Evolutionary conservation across 352 stramenopile genomes (phyloP).

Genomic region (Phytopythium oedochilum): DNA sequence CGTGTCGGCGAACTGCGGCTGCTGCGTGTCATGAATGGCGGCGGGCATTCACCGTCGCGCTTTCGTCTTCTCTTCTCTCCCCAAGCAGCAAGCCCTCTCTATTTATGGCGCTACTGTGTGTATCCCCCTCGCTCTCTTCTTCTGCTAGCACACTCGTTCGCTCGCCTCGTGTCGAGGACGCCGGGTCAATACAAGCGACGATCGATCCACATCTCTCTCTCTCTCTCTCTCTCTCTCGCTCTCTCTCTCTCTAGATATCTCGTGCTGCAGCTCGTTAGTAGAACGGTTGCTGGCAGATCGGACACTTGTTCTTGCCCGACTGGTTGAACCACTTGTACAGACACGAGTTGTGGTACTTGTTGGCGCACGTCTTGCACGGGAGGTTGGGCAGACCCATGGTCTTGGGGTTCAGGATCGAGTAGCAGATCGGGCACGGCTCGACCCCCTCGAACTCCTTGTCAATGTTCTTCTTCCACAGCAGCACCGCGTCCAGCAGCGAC

Average conservation of each 20-base stretch:
- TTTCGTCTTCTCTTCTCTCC: not conserved
- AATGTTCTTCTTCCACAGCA: slow-evolving; percentile 92
- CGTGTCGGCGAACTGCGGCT: slow-evolving; percentile 54
- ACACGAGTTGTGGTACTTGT: slow-evolving; percentile 93
- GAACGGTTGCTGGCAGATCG: slow-evolving; percentile 91
- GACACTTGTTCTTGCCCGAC: slow-evolving; percentile 92
- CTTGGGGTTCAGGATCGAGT: slow-evolving; percentile 90
- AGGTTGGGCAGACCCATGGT: slow-evolving; percentile 86
- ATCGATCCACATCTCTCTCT: not conserved
- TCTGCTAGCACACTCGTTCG: not conserved
- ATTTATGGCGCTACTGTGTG: slow-evolving; percentile 7
- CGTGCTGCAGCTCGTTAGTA: no score
- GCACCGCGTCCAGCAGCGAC: slow-evolving; percentile 87
- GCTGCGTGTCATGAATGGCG: slow-evolving; percentile 37
- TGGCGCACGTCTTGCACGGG: slow-evolving; percentile 89
- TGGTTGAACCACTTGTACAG: slow-evolving; percentile 95
- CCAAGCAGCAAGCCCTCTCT: not conserved
- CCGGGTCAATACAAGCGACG: not conserved
- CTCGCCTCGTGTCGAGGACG: not conserved
- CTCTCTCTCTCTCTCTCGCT: not conserved
- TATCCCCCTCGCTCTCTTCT: slow-evolving; percentile 24
- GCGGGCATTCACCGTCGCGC: no score
- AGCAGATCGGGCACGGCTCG: slow-evolving; percentile 91
- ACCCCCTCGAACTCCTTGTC: slow-evolving; percentile 92
- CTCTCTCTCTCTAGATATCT: not conserved